Evolutionary conservation across 257 asterid genomes (phyloP), one percentile per base, ranked within the genome.

Genomic region (Nicotiana attenuata): DNA sequence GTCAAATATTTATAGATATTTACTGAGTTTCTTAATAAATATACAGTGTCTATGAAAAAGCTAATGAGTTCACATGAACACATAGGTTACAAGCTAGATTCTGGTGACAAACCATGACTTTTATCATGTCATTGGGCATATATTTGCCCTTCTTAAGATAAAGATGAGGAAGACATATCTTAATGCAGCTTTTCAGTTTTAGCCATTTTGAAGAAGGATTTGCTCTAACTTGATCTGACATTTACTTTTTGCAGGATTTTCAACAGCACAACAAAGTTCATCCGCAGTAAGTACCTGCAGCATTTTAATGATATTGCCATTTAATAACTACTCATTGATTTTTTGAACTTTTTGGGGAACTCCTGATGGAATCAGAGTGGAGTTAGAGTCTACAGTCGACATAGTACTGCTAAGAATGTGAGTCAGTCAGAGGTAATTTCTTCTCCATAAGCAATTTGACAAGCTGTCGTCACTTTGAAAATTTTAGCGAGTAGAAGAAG

Each of bases 261-360:
- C 82, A 73, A 78, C 89, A 80, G 91, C 89, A 81, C 91, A 88
- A 61, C 90, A 84, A 77, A 88, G 67, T 85, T 65, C 97, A 29
- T 87, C 85, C 68, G 65, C 97, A 45, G 99, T 96, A 91, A 92
- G 98, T 52, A 83, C 88, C 83, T 82, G 41, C 63, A 29, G 47
- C 76, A 66, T 53, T 82, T 28, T 28, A 26, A 76, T 38, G 56
- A 24, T 33, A 52, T 28, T 71, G 14, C 20, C 73, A 33, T 22
- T 47, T 81, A 17, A 38, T 76, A 41, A 66, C 65, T 76, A 79
- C 82, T 86, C 67, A 2, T 13, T 56, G 75, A 75, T 57, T n/a
- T 53, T 10, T 59, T 83, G 82, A 73, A 71, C 78, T 29, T 61
- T 19, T 63, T 75, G 75, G 66, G 56, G 83, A 77, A 83, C 69